A percentile compares a stretch with the other conserved stretches of the same genome.
Conservation (phyloP, 2,329 filamentous ascomycete genomes). For the Endoconidiophora polonica region DNA sequence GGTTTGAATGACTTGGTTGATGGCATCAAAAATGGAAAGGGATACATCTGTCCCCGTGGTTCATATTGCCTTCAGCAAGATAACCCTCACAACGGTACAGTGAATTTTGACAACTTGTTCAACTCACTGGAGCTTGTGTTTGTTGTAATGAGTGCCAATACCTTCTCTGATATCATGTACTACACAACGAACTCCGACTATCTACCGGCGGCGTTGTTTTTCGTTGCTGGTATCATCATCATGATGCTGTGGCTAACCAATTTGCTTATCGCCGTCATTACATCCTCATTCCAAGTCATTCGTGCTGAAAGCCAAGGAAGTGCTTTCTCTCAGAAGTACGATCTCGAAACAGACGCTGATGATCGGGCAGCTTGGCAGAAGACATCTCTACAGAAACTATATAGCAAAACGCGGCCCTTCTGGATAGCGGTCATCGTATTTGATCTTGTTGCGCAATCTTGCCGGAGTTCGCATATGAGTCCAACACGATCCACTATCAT, state of each 20-base stretch:
- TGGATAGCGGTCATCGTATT: conserved; percentile 72
- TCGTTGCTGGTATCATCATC: conserved; percentile 62
- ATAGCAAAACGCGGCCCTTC: conserved; percentile 54
- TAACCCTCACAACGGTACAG: conserved; percentile 69
- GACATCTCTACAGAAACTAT: conserved; percentile 49
- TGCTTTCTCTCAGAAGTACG: conserved; percentile 42
- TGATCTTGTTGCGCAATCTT: conserved; percentile 62
- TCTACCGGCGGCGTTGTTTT: conserved; percentile 65
- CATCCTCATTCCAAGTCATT: conserved; percentile 95
- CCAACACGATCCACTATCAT: conserved; percentile 46
- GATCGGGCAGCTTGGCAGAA: conserved; percentile 24
- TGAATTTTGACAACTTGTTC: conserved; percentile 89
- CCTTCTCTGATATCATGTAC: conserved; percentile 89
- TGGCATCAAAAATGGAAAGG: conserved; percentile 48
- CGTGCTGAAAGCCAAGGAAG: conserved; percentile 88
- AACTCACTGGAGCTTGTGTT: conserved; percentile 90
- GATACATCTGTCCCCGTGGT: conserved; percentile 70
- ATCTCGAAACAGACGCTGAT: conserved; percentile 45
- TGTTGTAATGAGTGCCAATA: conserved; percentile 96
- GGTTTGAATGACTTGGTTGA: conserved; percentile 30
- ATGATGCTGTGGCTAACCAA: conserved; percentile 95
- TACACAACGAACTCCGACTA: conserved; percentile 86
- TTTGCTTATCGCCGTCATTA: conserved; percentile 88
- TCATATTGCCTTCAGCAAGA: conserved; percentile 66
- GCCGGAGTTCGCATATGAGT: conserved; percentile 63